Conservation (phyloP, 1,139 yeast genomes). For the Kluyveromyces sp. region DNA sequence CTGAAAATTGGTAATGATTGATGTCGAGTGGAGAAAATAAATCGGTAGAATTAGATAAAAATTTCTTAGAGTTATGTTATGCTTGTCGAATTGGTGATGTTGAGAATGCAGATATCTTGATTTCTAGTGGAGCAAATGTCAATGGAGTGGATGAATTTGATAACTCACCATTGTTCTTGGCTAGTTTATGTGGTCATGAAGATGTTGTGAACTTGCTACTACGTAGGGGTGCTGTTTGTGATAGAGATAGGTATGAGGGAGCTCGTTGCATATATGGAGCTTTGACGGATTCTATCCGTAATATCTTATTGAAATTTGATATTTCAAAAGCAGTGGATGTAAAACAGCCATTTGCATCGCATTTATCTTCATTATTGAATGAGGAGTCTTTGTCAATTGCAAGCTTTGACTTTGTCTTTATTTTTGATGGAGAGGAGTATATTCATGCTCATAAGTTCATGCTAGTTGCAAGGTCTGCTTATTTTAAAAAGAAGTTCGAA, state of each 20-base stretch:
- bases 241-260: slow-evolving; percentile 73
- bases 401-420: slow-evolving; percentile 36
- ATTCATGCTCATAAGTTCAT: slow-evolving; percentile 33
- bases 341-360: slow-evolving; percentile 70
- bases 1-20: not conserved
- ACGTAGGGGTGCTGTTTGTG: slow-evolving; percentile 66
- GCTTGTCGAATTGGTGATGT: slow-evolving; percentile 68
- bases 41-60: slow-evolving; percentile 7
- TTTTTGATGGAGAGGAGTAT: slow-evolving; percentile 17
- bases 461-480: slow-evolving; percentile 32
- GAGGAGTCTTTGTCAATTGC: slow-evolving; percentile 23
- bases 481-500: slow-evolving; percentile 21
- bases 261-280: slow-evolving; percentile 78
- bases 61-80: slow-evolving; percentile 38
- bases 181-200: slow-evolving; percentile 69
- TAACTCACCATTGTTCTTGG: slow-evolving; percentile 64
- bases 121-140: slow-evolving; percentile 47
- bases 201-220: slow-evolving; percentile 51
- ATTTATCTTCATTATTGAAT: slow-evolving; percentile 45
- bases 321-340: slow-evolving; percentile 61
- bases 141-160: slow-evolving; percentile 68
- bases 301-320: slow-evolving; percentile 51
- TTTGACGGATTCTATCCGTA: slow-evolving; percentile 55
- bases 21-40: not conserved
- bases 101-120: slow-evolving; percentile 51